Base-by-base conservation (phyloP, 2,329 filamentous ascomycete species). In the Colletotrichum sp. region DNA sequence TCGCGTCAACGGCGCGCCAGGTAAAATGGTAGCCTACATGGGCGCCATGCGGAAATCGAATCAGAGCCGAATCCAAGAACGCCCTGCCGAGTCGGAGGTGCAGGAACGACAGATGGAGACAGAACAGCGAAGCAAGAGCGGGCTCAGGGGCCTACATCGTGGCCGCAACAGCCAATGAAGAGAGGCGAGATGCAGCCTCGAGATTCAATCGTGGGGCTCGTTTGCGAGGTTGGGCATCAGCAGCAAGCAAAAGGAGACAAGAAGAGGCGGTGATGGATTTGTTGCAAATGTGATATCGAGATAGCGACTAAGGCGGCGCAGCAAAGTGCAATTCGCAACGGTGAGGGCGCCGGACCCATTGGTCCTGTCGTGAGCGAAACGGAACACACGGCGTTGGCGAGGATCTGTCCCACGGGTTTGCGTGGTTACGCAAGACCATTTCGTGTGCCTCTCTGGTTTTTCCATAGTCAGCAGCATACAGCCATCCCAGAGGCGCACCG, bases 241-340 rank as follows among this genome's bases (percentile, higher is more conserved):
- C 43, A 68, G 68, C n/a, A 65, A 68, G 68, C n/a, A 65, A 28
- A 52, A 68, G 63, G 38, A 72, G 64, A 58, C 9, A 61, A 67
- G 43, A 74, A 74, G 72, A 67, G 36, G 68, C 68, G 64, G 69
- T 75, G 69, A 71, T 58, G 58, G 73, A 74, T 67, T 52, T 52
- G 61, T 52, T 28, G 13, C 16, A 36, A 30, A 52, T 57, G 57
- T 61, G 61, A 61, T 63, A 63, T 72, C 16, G 55, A 48, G 26
- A 48, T 36, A 60, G 30, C 52, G 61, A 61, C 52, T 18, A 36
- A 58, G 67, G 68, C 60, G 30, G 28, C 13, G 68, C 58, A 69
- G 69, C 61, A 43, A 66, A 66, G 21, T 66, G 58, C 48, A 38
- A 26, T 58, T 55, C 15, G 63, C 43, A 52, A 71, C 34, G 36